Evolutionary conservation across 345 rosid genomes (phyloP), one percentile per base, ranked within the genome.

Genomic region (Luvunga scandens): DNA sequence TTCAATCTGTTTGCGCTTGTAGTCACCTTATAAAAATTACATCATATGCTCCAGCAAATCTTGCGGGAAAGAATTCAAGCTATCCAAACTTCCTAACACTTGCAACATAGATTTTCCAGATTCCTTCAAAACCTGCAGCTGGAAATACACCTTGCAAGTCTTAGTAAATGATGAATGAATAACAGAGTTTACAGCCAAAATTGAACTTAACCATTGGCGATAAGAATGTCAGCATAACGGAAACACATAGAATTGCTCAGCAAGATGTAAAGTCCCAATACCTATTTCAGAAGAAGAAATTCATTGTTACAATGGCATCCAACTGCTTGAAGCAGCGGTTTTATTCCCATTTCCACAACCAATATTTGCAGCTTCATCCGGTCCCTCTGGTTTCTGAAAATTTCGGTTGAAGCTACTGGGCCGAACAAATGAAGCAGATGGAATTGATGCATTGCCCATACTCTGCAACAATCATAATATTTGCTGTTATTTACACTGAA

Each of bases 271-370:
- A 28, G 48, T 62, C 61, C n/a, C 66, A 48, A 27, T 62, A 77
- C 85, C 80, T 48, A 68, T 80, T 69, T 80, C 82, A 1, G 84
- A 73, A 56, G 84, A 86, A 77, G 89, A 84, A 69, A 64, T 69
- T 69, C 82, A 72, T 24, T 83, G 63, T 39, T 69, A 76, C 22
- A 72, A 73, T 68, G 81, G 78, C 83, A 80, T 72, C 87, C 84
- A 82, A 75, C 84, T 73, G 72, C 89, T 80, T 53, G 83, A 83
- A 76, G 81, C 75, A 72, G 84, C 87, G 34, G 72, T 76, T 30
- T 63, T 80, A 57, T 81, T 82, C 80, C 81, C 83, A 75, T 45
- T 61, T 59, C 71, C 77, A 31, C 57, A 73, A 60, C 73, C 77
- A 57, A 60, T 62, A 34, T 71, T 80, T 25, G 81, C 59, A 69